Percentiles rank a stretch among this genome's conserved stretches.
Conservation (phyloP, 306 rosid genomes). For the Coriaria nepalensis region DNA sequence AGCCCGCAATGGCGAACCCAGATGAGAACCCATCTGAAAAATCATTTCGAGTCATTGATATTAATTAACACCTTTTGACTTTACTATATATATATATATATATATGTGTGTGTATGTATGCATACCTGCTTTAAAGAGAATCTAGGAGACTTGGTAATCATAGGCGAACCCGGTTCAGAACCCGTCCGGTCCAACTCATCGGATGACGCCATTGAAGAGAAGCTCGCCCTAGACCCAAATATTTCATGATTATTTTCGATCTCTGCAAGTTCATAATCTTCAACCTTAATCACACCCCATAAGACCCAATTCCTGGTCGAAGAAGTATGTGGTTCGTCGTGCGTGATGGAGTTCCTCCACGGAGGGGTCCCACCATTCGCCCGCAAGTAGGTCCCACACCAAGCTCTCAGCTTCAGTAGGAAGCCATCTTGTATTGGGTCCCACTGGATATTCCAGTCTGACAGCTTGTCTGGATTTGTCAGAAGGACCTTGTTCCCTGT, state of each 20-base stretch:
- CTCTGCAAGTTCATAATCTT: slow-evolving; percentile 8
- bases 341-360: slow-evolving; percentile 85
- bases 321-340: slow-evolving; percentile 64
- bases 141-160: neutral
- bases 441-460: slow-evolving; percentile 67
- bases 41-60: too few species aligned
- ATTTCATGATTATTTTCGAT: slow-evolving; percentile 2
- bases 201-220: neutral
- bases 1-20: slow-evolving; percentile 34
- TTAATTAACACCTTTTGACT: too few species aligned
- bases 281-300: slow-evolving; percentile 46
- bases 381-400: slow-evolving; percentile 57
- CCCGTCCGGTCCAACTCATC: neutral
- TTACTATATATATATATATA: too few species aligned
- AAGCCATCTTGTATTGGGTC: slow-evolving; percentile 53
- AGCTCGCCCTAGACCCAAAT: too few species aligned
- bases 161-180: neutral
- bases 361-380: slow-evolving; percentile 79
- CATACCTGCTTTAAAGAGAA: neutral
- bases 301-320: slow-evolving; percentile 65
- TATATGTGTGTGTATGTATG: too few species aligned
- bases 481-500: slow-evolving; percentile 66
- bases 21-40: too few species aligned
- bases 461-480: slow-evolving; percentile 22
- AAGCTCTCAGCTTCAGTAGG: slow-evolving; percentile 46